These are phyloP conservation scores for Lolium multiflorum DNA, from an alignment of 176 grass and related monocot species.

Conservation along the genomic window DNA sequence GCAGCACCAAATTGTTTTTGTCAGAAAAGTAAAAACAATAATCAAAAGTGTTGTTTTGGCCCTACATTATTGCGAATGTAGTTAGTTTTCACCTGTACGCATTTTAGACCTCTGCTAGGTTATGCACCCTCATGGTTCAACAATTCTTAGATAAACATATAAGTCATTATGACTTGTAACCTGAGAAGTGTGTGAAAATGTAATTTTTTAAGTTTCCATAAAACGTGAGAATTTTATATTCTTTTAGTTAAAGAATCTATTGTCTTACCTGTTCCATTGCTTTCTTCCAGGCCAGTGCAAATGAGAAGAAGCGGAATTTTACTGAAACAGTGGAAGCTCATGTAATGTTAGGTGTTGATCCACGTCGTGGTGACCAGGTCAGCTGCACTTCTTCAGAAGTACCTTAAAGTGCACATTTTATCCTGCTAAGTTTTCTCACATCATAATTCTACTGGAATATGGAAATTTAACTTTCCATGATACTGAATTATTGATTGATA, in stretches of 20 bases:
- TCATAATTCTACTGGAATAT: neutral
- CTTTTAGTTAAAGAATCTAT: neutral
- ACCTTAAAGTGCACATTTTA: neutral
- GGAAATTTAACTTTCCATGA: conserved; percentile 7
- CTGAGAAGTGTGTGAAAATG: neutral
- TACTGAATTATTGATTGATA: conserved; percentile 9
- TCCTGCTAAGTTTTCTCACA: conserved; percentile 7
- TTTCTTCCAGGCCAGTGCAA: conserved; percentile 71
- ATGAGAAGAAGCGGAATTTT: conserved; percentile 71
- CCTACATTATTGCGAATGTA: neutral
- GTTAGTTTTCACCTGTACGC: conserved; percentile 2
- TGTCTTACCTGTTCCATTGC: conserved; percentile 35
- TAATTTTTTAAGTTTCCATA: neutral
- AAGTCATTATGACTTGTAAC: neutral
- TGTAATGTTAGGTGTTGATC: conserved; percentile 96
- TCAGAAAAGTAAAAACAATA: neutral
- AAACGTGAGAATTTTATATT: neutral
- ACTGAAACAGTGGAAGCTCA: conserved; percentile 94
- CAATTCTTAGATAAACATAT: neutral
- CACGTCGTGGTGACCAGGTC: conserved; percentile 93
- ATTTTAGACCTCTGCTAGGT: neutral
- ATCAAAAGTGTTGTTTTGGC: neutral
- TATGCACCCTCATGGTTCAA: neutral
- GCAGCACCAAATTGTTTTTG: neutral
- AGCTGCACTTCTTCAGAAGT: conserved; percentile 8